These are phyloP conservation scores for Rosa hybrid DNA, from an alignment of 331 rosid species.

Conservation along the genomic window DNA sequence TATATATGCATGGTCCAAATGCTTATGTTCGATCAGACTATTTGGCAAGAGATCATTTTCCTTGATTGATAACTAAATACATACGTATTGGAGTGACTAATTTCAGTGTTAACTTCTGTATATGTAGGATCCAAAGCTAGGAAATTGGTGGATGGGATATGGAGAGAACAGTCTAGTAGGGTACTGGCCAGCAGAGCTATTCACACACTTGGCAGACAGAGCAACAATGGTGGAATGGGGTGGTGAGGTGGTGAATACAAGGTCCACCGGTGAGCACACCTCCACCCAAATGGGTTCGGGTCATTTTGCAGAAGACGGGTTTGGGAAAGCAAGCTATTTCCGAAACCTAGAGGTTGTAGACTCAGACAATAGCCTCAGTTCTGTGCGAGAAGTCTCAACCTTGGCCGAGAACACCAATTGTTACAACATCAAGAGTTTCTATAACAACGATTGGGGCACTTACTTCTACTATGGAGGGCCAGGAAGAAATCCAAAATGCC, in stretches of 20 bases:
- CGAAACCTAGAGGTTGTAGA: slow-evolving; percentile 88
- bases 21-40: neutral
- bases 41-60: neutral
- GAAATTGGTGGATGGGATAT: slow-evolving; percentile 98
- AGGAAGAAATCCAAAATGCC: slow-evolving; percentile 64
- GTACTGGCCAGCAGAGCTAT: slow-evolving; percentile 92
- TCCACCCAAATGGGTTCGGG: slow-evolving; percentile 96
- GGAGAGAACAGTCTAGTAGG: slow-evolving; percentile 77
- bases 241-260: slow-evolving; percentile 85
- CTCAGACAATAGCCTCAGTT: slow-evolving; percentile 70
- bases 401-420: slow-evolving; percentile 81
- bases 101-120: neutral
- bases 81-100: neutral
- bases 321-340: slow-evolving; percentile 90
- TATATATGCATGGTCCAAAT: neutral
- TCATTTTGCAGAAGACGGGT: slow-evolving; percentile 78
- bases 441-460: slow-evolving; percentile 77
- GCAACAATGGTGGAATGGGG: slow-evolving; percentile 99
- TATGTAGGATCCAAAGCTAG: slow-evolving; percentile 78
- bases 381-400: slow-evolving; percentile 56
- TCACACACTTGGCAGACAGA: slow-evolving; percentile 75
- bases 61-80: neutral
- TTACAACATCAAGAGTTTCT: slow-evolving; percentile 68
- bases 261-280: slow-evolving; percentile 68
- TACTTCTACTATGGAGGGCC: slow-evolving; percentile 95